Evolutionary conservation across 352 stramenopile genomes (phyloP), one percentile per base, ranked within the genome.

Genomic region (Pythium periplocum): DNA sequence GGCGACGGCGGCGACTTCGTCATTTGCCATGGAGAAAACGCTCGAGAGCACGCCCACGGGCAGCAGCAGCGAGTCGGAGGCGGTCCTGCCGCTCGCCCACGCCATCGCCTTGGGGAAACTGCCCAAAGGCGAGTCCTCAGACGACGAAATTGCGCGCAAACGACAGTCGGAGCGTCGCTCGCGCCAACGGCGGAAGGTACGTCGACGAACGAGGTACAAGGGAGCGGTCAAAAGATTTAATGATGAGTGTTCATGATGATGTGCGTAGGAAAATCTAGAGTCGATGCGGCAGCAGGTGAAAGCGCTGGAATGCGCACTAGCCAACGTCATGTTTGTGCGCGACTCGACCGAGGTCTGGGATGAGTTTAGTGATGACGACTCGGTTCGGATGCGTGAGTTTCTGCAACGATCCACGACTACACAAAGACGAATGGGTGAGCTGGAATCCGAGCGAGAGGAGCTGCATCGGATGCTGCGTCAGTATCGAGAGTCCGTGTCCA

Each of bases 301-400:
- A 4, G 32, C 33, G 32, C 45, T 51, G 32, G 45, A 51, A n/a
- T 6, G 30, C 31, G 45, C 32, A 1, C 7, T 30, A 12, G 31
- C 41, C 4, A 34, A 41, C 4, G 6, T 12, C 5, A 32, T 32
- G 31, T 41, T 34, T 11, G 9, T 17, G 9, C 9, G 11, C 31
- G 45, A 51, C 33, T 10, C 9, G 4, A n/a, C 38, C 45, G 45
- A 9, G 5, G 32, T 55, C 2, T 56, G 50, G 50, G 41, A 48
- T 9, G 50, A 51, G 26, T 58, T 58, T 43, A 33, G 50, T 2
- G 53, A 60, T 10, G 45, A 47, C 2, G 34, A 53, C 3, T 30
- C 46, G 4, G 40, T 36, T n/a, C 45, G 38, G 1, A 12, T 49
- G 12, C 53, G 45, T 7, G 8, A 33, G 12, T 35, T 33, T 6